phyloP scores from a whole-genome alignment of 768 basidiomycete genomes.

The Termitomyces bulborhizus region DNA sequence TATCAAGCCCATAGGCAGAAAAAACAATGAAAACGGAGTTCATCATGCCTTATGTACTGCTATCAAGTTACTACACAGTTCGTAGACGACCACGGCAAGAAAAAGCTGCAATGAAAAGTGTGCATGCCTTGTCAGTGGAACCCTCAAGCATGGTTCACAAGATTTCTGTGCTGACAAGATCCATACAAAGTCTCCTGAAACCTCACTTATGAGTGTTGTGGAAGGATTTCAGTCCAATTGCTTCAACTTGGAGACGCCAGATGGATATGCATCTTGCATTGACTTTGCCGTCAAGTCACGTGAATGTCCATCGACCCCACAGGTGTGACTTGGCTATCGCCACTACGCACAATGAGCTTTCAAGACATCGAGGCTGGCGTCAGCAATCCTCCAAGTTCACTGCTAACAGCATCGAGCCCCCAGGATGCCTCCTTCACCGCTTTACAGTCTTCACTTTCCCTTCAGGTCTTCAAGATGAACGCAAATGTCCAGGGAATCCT shows the following conservation, averaged over 20 bases:
- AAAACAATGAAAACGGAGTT: too few relatives aligned
- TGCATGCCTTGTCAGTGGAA: background rate
- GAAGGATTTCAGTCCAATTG: background rate
- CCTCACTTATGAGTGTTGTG: background rate
- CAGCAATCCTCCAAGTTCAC: constrained; percentile 27
- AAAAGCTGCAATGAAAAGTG: background rate
- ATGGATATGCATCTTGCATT: too few relatives aligned
- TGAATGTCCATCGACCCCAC: too few relatives aligned
- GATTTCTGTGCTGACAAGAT: background rate
- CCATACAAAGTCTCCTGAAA: background rate
- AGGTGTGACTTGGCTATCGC: background rate
- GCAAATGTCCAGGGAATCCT: constrained; percentile 94
- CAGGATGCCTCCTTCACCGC: constrained; percentile 72
- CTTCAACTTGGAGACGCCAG: too few relatives aligned
- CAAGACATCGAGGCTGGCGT: constrained; percentile 50
- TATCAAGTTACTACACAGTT: too few relatives aligned
- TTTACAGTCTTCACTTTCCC: constrained; percentile 73
- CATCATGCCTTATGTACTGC: too few relatives aligned
- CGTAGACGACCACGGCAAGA: too few relatives aligned
- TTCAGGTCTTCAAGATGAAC: constrained; percentile 99
- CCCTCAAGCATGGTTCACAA: background rate
- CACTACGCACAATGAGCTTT: constrained; percentile 40
- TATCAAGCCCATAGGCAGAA: too few relatives aligned
- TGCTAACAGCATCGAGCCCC: constrained; percentile 31
- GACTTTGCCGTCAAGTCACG: too few relatives aligned